Percentiles rank a stretch among this genome's conserved stretches.
Conservation (phyloP, 176 grass and related monocot species). For the Eleusine indica region DNA sequence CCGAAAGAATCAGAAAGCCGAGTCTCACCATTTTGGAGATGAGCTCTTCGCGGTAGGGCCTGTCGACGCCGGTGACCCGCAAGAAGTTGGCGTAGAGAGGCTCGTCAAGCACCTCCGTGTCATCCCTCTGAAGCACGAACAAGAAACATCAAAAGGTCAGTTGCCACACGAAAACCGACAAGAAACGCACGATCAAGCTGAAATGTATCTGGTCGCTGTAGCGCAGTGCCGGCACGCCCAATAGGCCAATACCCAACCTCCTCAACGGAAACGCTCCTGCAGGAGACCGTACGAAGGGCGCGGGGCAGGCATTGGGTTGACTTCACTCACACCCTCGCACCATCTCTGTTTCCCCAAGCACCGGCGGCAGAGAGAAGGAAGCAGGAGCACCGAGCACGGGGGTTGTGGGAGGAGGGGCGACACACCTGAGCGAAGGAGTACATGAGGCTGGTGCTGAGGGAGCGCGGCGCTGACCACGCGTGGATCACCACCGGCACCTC, state of each 20-base stretch:
- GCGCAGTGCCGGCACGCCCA: too few species aligned
- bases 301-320: background rate
- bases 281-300: background rate
- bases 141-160: background rate
- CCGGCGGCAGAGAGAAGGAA: background rate
- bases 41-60: conserved; percentile 78
- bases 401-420: background rate
- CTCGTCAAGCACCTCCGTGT: conserved; percentile 91
- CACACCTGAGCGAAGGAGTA: conserved; percentile 93
- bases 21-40: conserved; percentile 75
- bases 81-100: conserved; percentile 93
- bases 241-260: background rate
- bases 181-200: background rate
- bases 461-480: conserved; percentile 91
- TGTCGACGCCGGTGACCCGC: conserved; percentile 58
- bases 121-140: conserved; percentile 66
- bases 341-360: background rate
- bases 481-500: conserved; percentile 77
- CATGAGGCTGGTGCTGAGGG: conserved; percentile 99
- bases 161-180: background rate
- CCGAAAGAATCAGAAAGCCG: background rate
- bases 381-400: background rate
- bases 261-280: background rate
- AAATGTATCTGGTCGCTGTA: background rate
- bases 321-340: background rate